phyloP scores from a whole-genome alignment of 805 yeast genomes.

The Saccharomycopsis javanensis region DNA sequence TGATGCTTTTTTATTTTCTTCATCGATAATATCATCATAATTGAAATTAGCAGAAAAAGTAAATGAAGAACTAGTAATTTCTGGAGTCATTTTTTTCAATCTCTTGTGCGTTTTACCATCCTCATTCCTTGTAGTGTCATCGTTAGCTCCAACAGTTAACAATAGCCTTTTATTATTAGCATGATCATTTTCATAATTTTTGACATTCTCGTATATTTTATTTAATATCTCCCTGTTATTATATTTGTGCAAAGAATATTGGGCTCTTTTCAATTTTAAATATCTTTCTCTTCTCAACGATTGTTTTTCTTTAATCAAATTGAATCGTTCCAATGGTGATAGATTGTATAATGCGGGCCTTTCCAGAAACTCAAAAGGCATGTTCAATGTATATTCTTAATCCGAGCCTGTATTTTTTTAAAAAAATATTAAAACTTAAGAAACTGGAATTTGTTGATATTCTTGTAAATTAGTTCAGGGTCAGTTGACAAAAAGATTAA shows the following conservation, averaged over 20 bases:
- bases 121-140: neutral
- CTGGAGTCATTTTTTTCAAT: neutral
- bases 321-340: conserved; percentile 13
- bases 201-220: conserved; percentile 7
- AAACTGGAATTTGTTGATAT: neutral
- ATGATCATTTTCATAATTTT: neutral
- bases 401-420: neutral
- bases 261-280: conserved; percentile 1
- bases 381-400: neutral
- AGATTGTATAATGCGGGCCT: conserved; percentile 4
- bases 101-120: neutral
- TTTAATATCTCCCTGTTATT: conserved; percentile 4
- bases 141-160: neutral
- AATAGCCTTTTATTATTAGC: neutral
- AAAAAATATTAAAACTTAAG: too few relatives aligned
- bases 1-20: conserved; percentile 9
- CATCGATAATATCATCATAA: conserved; percentile 13
- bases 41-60: conserved; percentile 5
- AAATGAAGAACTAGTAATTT: neutral
- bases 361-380: conserved; percentile 2
- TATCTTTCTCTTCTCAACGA: conserved; percentile 10
- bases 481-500: too few relatives aligned
- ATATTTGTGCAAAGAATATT: neutral
- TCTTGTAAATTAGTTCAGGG: neutral
- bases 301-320: conserved; percentile 3